Conservation (phyloP, 257 asterid genomes). For the Nicotiana undulata region DNA sequence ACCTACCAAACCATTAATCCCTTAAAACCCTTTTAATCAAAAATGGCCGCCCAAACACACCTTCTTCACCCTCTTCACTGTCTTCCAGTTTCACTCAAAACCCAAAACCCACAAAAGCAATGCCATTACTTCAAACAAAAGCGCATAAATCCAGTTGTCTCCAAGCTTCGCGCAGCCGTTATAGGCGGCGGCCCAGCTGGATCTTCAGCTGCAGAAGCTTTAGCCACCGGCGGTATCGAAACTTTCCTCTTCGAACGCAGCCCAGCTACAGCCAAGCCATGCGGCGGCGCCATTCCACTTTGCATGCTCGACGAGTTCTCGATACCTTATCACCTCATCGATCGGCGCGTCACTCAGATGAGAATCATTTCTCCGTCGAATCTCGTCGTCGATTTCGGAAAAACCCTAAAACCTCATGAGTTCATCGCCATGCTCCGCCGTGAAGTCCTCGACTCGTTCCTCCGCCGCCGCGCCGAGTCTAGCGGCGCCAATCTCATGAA, state of each 20-base stretch:
- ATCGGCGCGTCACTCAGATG: slow-evolving; percentile 72
- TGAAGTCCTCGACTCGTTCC: slow-evolving; percentile 72
- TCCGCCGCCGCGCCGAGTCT: slow-evolving; percentile 52
- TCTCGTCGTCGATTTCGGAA: slow-evolving; percentile 63
- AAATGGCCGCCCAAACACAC: slow-evolving; percentile 46
- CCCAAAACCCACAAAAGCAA: slow-evolving; percentile 13
- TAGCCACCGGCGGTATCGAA: slow-evolving; percentile 70
- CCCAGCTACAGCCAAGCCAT: slow-evolving; percentile 67
- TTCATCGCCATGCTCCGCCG: slow-evolving; percentile 88
- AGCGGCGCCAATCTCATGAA: slow-evolving; percentile 53
- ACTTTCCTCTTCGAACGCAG: slow-evolving; percentile 79
- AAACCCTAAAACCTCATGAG: slow-evolving; percentile 54
- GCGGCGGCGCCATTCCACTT: slow-evolving; percentile 85
- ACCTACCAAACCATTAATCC: slow-evolving; percentile 5
- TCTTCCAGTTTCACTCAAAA: slow-evolving; percentile 18
- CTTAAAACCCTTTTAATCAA: neutral
- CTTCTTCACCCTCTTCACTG: slow-evolving; percentile 34
- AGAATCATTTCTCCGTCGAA: slow-evolving; percentile 77
- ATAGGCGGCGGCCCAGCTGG: slow-evolving; percentile 92
- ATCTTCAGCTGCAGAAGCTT: slow-evolving; percentile 78
- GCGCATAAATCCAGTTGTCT: slow-evolving; percentile 13
- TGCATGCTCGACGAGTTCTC: slow-evolving; percentile 86
- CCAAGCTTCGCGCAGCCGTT: slow-evolving; percentile 65
- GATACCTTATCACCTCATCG: slow-evolving; percentile 56
- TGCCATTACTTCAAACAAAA: slow-evolving; percentile 19